Conservation (phyloP, 1,284 basidiomycete genomes). For the Leucoagaricus sp. region DNA sequence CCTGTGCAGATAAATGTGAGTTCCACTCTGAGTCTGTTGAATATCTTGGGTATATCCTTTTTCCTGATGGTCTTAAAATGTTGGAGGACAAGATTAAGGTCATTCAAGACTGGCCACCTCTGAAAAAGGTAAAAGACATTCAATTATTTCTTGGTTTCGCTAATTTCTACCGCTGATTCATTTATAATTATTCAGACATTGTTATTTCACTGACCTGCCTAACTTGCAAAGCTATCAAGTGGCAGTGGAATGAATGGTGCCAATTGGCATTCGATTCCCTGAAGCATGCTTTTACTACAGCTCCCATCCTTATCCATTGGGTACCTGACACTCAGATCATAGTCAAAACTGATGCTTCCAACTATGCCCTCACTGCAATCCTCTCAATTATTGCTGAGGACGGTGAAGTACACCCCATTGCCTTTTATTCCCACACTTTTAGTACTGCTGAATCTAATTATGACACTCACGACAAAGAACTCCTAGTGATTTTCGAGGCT, state of each 20-base stretch:
- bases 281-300: slow-evolving; percentile 34
- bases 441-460: slow-evolving; percentile 40
- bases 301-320: slow-evolving; percentile 38
- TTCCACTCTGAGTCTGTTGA: slow-evolving; percentile 24
- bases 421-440: slow-evolving; percentile 34
- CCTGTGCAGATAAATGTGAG: not conserved
- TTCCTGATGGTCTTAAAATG: not conserved
- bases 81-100: not conserved
- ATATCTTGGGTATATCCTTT: too few species aligned
- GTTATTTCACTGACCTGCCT: not conserved
- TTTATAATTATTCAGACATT: not conserved
- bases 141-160: slow-evolving; percentile 25
- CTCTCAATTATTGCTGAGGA: slow-evolving; percentile 23
- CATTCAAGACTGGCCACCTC: not conserved
- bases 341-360: slow-evolving; percentile 34
- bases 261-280: slow-evolving; percentile 25
- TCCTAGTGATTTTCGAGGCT: slow-evolving; percentile 34
- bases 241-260: not conserved
- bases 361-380: slow-evolving; percentile 29
- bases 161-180: too few species aligned
- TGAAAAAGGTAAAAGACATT: not conserved
- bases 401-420: slow-evolving; percentile 30
- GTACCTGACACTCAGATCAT: slow-evolving; percentile 26
- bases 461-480: slow-evolving; percentile 42
- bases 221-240: not conserved